Percentiles rank a stretch among this genome's conserved stretches.
Evolutionary conservation across 805 yeast genomes (phyloP).

Genomic region (Candida peoriensis): DNA sequence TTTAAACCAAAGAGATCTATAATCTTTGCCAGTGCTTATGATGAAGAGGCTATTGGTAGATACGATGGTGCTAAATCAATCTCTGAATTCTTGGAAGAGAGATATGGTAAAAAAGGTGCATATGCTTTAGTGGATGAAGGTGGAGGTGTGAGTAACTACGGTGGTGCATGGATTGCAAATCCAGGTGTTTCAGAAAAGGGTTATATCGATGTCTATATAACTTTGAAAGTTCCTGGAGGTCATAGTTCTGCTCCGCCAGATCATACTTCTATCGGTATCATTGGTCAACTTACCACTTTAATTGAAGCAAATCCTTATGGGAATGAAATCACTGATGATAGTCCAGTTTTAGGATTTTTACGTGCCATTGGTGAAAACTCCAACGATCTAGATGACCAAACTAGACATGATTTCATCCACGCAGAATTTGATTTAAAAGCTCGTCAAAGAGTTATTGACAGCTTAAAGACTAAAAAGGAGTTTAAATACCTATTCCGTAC

Average conservation of each 20-base stretch:
- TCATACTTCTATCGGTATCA: conserved; percentile 74
- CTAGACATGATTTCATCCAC: conserved; percentile 24
- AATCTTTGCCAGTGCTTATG: conserved; percentile 66
- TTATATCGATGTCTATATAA: conserved; percentile 45
- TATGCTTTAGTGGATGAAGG: conserved; percentile 69
- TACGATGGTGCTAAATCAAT: conserved; percentile 50
- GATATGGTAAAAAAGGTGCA: conserved; percentile 55
- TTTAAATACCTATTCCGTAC: conserved; percentile 46
- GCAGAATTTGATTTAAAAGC: conserved; percentile 32
- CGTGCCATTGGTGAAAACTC: conserved; percentile 20
- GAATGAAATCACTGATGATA: conserved; percentile 40
- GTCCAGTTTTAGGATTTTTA: conserved; percentile 52
- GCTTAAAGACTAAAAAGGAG: conserved; percentile 1
- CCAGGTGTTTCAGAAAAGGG: conserved; percentile 63
- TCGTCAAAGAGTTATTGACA: conserved; percentile 26
- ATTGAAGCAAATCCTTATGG: conserved; percentile 51
- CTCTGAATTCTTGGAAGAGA: conserved; percentile 39
- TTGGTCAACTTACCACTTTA: conserved; percentile 46
- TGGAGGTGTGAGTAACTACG: conserved; percentile 26
- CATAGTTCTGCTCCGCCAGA: conserved; percentile 76
- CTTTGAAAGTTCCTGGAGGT: conserved; percentile 61
- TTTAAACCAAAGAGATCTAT: conserved; percentile 56
- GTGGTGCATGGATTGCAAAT: conserved; percentile 38
- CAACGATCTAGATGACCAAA: conserved; percentile 7
- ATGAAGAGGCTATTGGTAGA: conserved; percentile 67